These are phyloP conservation scores for Dryas alaskensis DNA, from an alignment of 306 rosid genomes.

Conservation along the genomic window DNA sequence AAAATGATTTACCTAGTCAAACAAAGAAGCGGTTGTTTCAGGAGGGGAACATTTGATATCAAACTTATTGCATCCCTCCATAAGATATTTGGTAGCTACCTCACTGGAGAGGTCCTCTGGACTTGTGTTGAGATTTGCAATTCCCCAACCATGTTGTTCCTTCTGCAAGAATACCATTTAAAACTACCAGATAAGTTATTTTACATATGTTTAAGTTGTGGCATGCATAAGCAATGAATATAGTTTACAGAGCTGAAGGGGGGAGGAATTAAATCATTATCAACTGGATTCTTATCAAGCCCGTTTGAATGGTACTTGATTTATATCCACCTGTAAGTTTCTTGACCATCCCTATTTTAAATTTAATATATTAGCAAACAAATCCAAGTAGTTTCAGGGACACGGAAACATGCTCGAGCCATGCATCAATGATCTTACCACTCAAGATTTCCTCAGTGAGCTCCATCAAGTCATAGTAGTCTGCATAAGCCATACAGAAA, in stretches of 20 bases:
- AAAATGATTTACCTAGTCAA: constrained; percentile 62
- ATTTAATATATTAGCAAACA: constrained; percentile 20
- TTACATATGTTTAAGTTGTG: background rate
- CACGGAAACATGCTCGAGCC: constrained; percentile 3
- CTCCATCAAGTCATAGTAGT: constrained; percentile 77
- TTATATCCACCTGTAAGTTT: constrained; percentile 81
- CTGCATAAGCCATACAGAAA: constrained; percentile 88
- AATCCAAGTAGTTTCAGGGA: constrained; percentile 7
- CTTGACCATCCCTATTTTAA: constrained; percentile 67
- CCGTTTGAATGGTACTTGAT: constrained; percentile 72
- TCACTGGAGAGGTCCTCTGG: constrained; percentile 76
- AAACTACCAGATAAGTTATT: constrained; percentile 23
- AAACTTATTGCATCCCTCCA: constrained; percentile 59
- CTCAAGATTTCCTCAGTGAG: constrained; percentile 83
- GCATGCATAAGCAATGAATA: background rate
- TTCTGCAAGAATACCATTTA: constrained; percentile 42
- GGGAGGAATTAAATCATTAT: constrained; percentile 37
- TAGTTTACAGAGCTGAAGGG: constrained; percentile 47
- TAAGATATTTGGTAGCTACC: constrained; percentile 74
- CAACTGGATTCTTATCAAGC: constrained; percentile 26
- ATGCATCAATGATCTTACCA: constrained; percentile 44
- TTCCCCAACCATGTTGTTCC: constrained; percentile 89
- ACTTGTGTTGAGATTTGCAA: constrained; percentile 59
- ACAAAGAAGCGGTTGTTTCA: constrained; percentile 77
- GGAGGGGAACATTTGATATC: constrained; percentile 88